Evolutionary conservation across 495 filamentous ascomycete genomes (phyloP).

Genomic region (Pyronema omphalodes): DNA sequence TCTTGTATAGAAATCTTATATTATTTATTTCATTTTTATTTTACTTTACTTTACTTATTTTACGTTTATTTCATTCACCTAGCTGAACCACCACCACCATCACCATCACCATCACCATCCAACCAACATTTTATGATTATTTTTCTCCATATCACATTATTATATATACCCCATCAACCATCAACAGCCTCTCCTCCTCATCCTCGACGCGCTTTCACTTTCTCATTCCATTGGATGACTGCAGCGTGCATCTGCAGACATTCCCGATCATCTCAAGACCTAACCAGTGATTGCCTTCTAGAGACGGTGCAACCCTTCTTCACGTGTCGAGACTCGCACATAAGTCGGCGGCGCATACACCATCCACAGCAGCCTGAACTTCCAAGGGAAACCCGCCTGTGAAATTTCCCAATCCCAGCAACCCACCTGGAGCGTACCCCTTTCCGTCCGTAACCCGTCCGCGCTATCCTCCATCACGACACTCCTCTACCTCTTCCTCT

Average conservation of each 20-base stretch:
- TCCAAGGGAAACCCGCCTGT: not conserved
- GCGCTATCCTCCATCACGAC: not conserved
- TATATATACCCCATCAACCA: too few species aligned
- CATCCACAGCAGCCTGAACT: not conserved
- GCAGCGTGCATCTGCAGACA: not conserved
- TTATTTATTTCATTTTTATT: too few species aligned
- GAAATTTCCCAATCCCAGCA: not conserved
- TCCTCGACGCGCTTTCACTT: too few species aligned
- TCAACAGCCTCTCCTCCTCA: too few species aligned
- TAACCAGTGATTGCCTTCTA: not conserved
- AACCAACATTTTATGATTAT: too few species aligned
- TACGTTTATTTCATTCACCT: too few species aligned
- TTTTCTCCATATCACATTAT: too few species aligned
- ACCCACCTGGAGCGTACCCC: not conserved
- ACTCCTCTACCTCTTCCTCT: conserved; percentile 5
- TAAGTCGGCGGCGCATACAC: not conserved
- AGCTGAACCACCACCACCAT: too few species aligned
- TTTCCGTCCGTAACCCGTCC: not conserved
- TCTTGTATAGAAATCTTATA: too few species aligned
- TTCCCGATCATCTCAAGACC: not conserved
- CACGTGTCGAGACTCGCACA: not conserved
- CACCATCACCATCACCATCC: too few species aligned
- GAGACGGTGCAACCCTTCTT: not conserved
- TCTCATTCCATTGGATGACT: too few species aligned
- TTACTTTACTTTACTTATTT: too few species aligned